phyloP scores from a whole-genome alignment of 345 rosid genomes.

The Heritiera fomes region DNA sequence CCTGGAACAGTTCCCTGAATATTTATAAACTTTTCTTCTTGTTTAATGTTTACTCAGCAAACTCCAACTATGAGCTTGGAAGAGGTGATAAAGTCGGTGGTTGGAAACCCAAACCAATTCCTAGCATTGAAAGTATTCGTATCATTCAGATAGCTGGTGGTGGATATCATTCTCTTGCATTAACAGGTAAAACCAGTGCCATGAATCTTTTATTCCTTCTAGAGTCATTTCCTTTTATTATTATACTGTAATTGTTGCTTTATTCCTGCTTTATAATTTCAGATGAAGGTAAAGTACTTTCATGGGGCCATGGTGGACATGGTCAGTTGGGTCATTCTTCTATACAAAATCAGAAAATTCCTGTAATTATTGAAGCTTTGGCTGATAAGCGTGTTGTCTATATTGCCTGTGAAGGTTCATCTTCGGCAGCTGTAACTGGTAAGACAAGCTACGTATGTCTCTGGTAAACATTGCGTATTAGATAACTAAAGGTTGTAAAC shows the following conservation, averaged over 20 bases:
- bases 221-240: background rate
- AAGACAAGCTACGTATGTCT: conserved; percentile 19
- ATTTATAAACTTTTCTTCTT: background rate
- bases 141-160: conserved; percentile 78
- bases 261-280: conserved; percentile 30
- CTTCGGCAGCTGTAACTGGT: conserved; percentile 89
- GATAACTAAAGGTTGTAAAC: conserved; percentile 7
- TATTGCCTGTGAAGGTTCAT: conserved; percentile 84
- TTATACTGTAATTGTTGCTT: background rate
- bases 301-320: conserved; percentile 96
- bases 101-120: conserved; percentile 80
- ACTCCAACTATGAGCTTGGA: conserved; percentile 92
- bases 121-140: conserved; percentile 52
- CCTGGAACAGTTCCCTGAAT: background rate
- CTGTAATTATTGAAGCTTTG: conserved; percentile 61
- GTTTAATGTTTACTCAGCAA: conserved; percentile 44
- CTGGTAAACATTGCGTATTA: background rate
- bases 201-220: too few relatives aligned
- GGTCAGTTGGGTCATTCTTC: conserved; percentile 86
- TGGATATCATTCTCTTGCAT: conserved; percentile 92
- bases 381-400: conserved; percentile 55
- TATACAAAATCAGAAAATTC: conserved; percentile 51
- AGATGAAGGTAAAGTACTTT: conserved; percentile 84
- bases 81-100: conserved; percentile 82
- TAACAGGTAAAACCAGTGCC: conserved; percentile 55